Base-by-base conservation (phyloP, 1,284 basidiomycete genomes). In the Irpex rosettiformis region DNA sequence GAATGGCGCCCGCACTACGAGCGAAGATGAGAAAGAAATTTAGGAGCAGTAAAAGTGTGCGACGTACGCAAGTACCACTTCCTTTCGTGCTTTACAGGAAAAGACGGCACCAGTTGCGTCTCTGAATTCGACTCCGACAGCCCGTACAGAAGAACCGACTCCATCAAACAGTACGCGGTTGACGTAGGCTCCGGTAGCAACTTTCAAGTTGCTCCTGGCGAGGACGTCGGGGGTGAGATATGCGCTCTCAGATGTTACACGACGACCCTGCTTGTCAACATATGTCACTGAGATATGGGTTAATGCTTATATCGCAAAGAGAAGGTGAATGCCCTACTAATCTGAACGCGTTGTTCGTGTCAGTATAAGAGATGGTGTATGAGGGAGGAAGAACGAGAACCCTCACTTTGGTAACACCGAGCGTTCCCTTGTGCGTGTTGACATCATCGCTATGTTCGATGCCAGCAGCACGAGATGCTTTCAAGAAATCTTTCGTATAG, bases 221-320 rank as follows among this genome's bases (percentile, higher is more conserved):
- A 89, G 75, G 1, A 88, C 86, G 0, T 81, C 75, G 1, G 79
- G 71, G 0, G 86, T 88, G 27, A 90, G 75, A 65, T 90, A 90
- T 0, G 83, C 84, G 1, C 79, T 72, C 65, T 89, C 85, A 0
- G 84, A 78, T 1, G 85, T 83, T 1, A 84, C 83, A 1, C 88
- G 81, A 57, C 71, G 69, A 33, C 75, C 76, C 7, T 72, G 75
- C 18, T 74, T 61, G 63, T 82, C 75, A 54, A 88, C 76, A 63
- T 83, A 89, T 0, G 85, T 86, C 83, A 87, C 86, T 88, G 60
- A 10, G 10, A 13, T 25, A 25, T 10, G 16, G 6, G 43, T 45
- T 22, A 45, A 22, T 45, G 8, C 21, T 47, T 6, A 22, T 18
- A 18, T 47, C 11, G 11, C 3, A 1, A 18, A 24, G 43, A 45